Percentiles rank a stretch among this genome's conserved stretches.
Evolutionary conservation across 805 yeast genomes (phyloP).

Genomic region (Metschnikowia peoriensis): DNA sequence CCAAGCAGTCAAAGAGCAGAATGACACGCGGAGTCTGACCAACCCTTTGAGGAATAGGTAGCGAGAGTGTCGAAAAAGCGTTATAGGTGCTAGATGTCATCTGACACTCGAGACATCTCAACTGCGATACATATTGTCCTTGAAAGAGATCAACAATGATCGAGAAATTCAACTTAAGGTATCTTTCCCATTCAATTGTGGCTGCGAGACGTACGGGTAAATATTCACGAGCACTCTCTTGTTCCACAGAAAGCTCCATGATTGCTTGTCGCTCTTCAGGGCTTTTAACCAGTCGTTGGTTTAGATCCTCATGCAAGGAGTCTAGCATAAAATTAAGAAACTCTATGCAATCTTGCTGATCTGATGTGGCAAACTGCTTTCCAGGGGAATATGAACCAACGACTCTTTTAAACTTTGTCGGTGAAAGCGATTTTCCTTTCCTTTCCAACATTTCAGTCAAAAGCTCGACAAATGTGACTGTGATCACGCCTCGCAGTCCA

Average conservation of each 20-base stretch:
- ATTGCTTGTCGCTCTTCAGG: conserved; percentile 34
- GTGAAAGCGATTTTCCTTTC: conserved; percentile 50
- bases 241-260: conserved; percentile 53
- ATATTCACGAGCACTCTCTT: conserved; percentile 69
- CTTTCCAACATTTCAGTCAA: conserved; percentile 52
- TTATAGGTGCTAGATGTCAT: conserved; percentile 83
- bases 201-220: conserved; percentile 79
- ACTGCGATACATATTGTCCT: conserved; percentile 82
- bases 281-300: conserved; percentile 48
- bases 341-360: conserved; percentile 86
- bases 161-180: conserved; percentile 74
- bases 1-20: conserved; percentile 62
- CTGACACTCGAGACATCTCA: conserved; percentile 70
- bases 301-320: conserved; percentile 79
- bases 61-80: conserved; percentile 72
- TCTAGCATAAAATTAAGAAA: conserved; percentile 74
- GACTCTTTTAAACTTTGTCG: conserved; percentile 61
- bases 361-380: conserved; percentile 57
- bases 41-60: conserved; percentile 67
- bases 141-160: conserved; percentile 78
- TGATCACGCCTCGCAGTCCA: conserved; percentile 80
- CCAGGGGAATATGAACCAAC: conserved; percentile 64
- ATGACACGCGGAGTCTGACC: conserved; percentile 22
- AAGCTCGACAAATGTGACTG: conserved; percentile 63
- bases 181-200: conserved; percentile 89